Evolutionary conservation across 2,329 filamentous ascomycete genomes (phyloP).

Genomic region (Chrysoporthe austroafricana): DNA sequence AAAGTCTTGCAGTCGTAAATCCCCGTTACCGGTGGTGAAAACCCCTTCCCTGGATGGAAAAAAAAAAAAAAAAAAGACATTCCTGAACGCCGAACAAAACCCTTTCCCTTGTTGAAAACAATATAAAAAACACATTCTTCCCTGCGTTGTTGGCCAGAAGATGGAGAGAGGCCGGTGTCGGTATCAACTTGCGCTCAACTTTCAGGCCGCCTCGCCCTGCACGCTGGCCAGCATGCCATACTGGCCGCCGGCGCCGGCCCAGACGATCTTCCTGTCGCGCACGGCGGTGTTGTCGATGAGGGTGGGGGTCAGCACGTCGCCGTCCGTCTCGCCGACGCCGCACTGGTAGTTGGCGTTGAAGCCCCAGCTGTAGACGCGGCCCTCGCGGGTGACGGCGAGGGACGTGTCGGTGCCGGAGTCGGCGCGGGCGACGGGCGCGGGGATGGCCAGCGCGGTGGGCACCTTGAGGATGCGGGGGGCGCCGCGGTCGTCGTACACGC

Average conservation of each 20-base stretch:
- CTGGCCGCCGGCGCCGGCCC: constrained; percentile 86
- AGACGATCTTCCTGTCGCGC: constrained; percentile 72
- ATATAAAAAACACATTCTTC: background rate
- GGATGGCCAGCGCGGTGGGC: constrained; percentile 62
- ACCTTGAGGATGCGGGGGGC: constrained; percentile 72
- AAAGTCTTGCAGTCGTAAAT: too few relatives aligned
- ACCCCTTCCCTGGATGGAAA: background rate
- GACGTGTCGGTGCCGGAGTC: constrained; percentile 73
- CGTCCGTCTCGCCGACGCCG: constrained; percentile 73
- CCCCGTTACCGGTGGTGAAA: too few relatives aligned
- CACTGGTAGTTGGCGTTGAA: constrained; percentile 83
- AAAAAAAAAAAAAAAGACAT: background rate
- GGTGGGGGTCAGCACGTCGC: constrained; percentile 75
- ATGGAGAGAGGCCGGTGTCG: background rate
- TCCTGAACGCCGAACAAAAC: background rate
- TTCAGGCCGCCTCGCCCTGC: background rate
- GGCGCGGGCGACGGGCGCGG: constrained; percentile 61
- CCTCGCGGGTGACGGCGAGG: constrained; percentile 70
- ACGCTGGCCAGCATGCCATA: constrained; percentile 68
- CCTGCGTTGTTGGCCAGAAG: background rate
- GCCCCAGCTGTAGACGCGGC: constrained; percentile 77
- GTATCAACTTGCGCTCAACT: background rate
- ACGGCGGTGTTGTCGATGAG: constrained; percentile 85
- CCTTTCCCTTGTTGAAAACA: background rate
- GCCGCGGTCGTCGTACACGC: constrained; percentile 66